A percentile compares a stretch with the other conserved stretches of the same genome.
Evolutionary conservation across 2,329 filamentous ascomycete genomes (phyloP).

Genomic region (Zopfia rhizophila): DNA sequence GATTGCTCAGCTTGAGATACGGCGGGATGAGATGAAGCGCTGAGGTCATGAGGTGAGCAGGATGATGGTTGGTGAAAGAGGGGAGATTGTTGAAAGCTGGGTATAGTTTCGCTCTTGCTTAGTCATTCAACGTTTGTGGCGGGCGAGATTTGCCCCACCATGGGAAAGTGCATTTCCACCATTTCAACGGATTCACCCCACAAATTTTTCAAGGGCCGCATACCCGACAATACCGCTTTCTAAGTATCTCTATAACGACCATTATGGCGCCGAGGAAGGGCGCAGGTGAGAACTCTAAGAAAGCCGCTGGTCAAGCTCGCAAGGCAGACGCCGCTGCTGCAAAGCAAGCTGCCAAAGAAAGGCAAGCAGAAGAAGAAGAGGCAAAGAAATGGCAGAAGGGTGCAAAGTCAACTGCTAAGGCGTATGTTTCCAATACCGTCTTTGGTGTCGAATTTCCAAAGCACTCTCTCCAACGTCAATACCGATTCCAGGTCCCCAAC

Average conservation of each 20-base stretch:
- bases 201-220: no score
- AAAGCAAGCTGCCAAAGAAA: constrained; percentile 78
- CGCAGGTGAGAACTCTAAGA: constrained; percentile 81
- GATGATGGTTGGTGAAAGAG: no score
- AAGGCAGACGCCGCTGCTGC: constrained; percentile 88
- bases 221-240: no score
- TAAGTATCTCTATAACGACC: constrained; percentile 6
- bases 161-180: constrained; percentile 7
- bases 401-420: constrained; percentile 84
- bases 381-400: constrained; percentile 85
- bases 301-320: constrained; percentile 86
- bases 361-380: constrained; percentile 74
- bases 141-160: constrained; percentile 12
- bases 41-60: no score
- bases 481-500: constrained; percentile 22
- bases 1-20: no score
- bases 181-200: constrained; percentile 13
- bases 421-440: constrained; percentile 66
- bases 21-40: no score
- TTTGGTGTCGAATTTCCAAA: constrained; percentile 1
- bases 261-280: constrained; percentile 60
- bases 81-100: no score
- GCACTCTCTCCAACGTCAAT: not conserved
- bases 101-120: constrained; percentile 6
- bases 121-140: constrained; percentile 8